Percentiles rank a stretch among this genome's conserved stretches.
phyloP scores from a whole-genome alignment of 495 filamentous ascomycete genomes.

The Hypoxylon lenormandii region DNA sequence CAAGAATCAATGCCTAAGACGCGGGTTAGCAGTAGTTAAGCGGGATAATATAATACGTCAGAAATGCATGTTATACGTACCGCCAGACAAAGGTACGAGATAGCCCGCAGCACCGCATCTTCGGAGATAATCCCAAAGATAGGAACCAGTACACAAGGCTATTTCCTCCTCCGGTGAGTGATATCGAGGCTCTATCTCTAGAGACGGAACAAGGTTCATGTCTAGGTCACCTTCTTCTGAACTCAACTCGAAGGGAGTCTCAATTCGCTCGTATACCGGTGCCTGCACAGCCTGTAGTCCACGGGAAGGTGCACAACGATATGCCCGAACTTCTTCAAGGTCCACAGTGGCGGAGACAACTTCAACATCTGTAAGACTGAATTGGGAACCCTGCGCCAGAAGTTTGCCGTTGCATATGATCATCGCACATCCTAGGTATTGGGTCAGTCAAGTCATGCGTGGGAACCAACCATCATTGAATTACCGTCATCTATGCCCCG shows the following conservation, averaged over 20 bases:
- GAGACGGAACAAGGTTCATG: conserved; percentile 46
- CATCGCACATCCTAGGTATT: conserved; percentile 68
- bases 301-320: conserved; percentile 64
- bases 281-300: conserved; percentile 64
- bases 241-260: conserved; percentile 56
- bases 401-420: conserved; percentile 78
- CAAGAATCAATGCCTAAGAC: conserved; percentile 77
- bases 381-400: conserved; percentile 76
- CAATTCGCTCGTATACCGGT: conserved; percentile 54
- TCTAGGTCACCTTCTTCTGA: conserved; percentile 55
- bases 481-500: too few species aligned
- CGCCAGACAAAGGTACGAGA: conserved; percentile 61
- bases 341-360: conserved; percentile 82
- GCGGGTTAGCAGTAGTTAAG: conserved; percentile 51
- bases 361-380: conserved; percentile 79
- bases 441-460: too few species aligned
- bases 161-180: conserved; percentile 82
- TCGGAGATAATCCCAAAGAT: conserved; percentile 87
- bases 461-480: too few species aligned
- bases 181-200: conserved; percentile 57
- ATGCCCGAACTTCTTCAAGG: conserved; percentile 74
- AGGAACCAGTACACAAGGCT: conserved; percentile 75
- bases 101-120: conserved; percentile 72
- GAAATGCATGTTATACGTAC: conserved; percentile 5
- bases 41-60: too few species aligned